phyloP scores from a whole-genome alignment of 1,284 basidiomycete species.

The Termitomyces sp. region DNA sequence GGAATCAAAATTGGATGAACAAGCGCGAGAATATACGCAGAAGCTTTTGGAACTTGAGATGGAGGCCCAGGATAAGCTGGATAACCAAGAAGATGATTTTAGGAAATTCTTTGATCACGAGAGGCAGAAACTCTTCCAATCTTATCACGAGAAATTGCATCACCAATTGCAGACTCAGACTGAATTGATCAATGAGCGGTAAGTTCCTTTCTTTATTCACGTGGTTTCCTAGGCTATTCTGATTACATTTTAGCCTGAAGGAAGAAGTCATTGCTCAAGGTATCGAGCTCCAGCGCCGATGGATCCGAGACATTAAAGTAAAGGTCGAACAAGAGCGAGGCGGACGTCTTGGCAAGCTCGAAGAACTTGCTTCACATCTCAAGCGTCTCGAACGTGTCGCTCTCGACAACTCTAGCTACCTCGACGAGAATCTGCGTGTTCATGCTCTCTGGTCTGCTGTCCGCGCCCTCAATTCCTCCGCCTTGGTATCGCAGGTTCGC shows the following conservation, averaged over 20 bases:
- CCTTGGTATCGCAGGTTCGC: slow-evolving; percentile 56
- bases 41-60: slow-evolving; percentile 83
- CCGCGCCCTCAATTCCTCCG: slow-evolving; percentile 55
- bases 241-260: slow-evolving; percentile 56
- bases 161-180: slow-evolving; percentile 86
- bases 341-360: slow-evolving; percentile 91
- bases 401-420: slow-evolving; percentile 83
- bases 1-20: slow-evolving; percentile 77
- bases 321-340: slow-evolving; percentile 96
- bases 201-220: slow-evolving; percentile 19
- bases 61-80: slow-evolving; percentile 78
- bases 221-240: neutral
- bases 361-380: slow-evolving; percentile 86
- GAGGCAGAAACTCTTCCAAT: slow-evolving; percentile 66
- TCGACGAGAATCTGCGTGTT: slow-evolving; percentile 86
- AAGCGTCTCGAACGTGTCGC: slow-evolving; percentile 90
- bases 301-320: slow-evolving; percentile 95
- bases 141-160: slow-evolving; percentile 85
- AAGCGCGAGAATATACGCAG: slow-evolving; percentile 79
- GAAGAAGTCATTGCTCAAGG: slow-evolving; percentile 96
- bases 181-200: slow-evolving; percentile 93
- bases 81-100: slow-evolving; percentile 85
- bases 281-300: slow-evolving; percentile 93
- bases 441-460: slow-evolving; percentile 79
- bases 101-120: slow-evolving; percentile 81